Percentiles rank a stretch among this genome's conserved stretches.
Evolutionary conservation across 2,329 filamentous ascomycete species (phyloP).

Genomic region (Penicillium sp.): DNA sequence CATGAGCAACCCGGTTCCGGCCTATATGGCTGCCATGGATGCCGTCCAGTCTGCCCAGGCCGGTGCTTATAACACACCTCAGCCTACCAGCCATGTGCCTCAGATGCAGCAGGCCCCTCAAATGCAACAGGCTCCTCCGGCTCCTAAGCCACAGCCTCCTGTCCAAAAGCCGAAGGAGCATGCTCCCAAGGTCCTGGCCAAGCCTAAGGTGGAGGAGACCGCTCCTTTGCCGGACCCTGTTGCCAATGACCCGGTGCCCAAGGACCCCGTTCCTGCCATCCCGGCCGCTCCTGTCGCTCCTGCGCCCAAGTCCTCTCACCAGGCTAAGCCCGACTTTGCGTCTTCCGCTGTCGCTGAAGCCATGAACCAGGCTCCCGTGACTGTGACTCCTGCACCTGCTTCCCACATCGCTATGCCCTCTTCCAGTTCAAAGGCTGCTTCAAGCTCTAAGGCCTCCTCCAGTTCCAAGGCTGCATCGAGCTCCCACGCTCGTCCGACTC

Average conservation of each 20-base stretch:
- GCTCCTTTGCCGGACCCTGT: neutral
- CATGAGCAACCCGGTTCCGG: conserved; percentile 14
- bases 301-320: neutral
- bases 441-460: neutral
- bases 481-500: neutral
- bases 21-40: conserved; percentile 16
- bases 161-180: too few relatives aligned
- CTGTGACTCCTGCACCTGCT: neutral
- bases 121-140: neutral
- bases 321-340: neutral
- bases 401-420: neutral
- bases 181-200: neutral
- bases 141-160: neutral
- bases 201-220: neutral
- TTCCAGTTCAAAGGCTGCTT: neutral
- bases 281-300: neutral
- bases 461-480: neutral
- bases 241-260: neutral
- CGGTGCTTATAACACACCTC: conserved; percentile 4
- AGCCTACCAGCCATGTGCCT: neutral
- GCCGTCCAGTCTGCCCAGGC: conserved; percentile 6
- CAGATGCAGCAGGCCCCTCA: neutral
- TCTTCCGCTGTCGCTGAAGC: neutral
- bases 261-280: conserved; percentile 2
- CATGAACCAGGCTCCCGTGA: neutral